Percentiles rank a stretch among this genome's conserved stretches.
phyloP scores from a whole-genome alignment of 352 stramenopile species.

The Pythium aphanidermatum region DNA sequence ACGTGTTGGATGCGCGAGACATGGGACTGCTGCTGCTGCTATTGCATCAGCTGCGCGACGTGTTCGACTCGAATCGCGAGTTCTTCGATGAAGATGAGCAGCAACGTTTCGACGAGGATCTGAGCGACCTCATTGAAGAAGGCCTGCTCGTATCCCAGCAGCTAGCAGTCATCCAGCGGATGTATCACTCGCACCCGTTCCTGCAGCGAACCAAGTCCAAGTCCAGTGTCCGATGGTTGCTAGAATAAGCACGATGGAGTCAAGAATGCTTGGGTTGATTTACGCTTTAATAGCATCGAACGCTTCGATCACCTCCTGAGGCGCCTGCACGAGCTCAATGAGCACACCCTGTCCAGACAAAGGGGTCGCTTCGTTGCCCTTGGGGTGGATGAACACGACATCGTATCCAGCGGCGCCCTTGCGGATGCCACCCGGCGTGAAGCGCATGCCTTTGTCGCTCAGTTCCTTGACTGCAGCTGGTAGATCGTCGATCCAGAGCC shows the following conservation, averaged over 20 bases:
- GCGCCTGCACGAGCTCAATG: conserved; percentile 97
- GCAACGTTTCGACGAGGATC: conserved; percentile 76
- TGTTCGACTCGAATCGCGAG: conserved; percentile 63
- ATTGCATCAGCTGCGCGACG: conserved; percentile 66
- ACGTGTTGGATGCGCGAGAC: conserved; percentile 54
- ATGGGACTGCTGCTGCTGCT: conserved; percentile 68
- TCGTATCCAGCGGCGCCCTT: conserved; percentile 96
- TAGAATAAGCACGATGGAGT: conserved; percentile 20
- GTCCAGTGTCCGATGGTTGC: conserved; percentile 48
- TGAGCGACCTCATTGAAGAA: conserved; percentile 76
- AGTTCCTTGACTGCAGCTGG: conserved; percentile 90
- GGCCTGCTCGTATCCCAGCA: conserved; percentile 72
- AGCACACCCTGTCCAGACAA: conserved; percentile 93
- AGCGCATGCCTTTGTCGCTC: conserved; percentile 89
- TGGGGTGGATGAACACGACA: conserved; percentile 98
- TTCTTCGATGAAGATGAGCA: conserved; percentile 78
- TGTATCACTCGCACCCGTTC: conserved; percentile 83
- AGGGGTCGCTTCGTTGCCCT: conserved; percentile 90
- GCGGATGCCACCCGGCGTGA: conserved; percentile 96
- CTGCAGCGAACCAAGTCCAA: conserved; percentile 52
- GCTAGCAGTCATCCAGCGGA: conserved; percentile 81
- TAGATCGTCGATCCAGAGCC: conserved; percentile 97
- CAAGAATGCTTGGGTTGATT: not conserved
- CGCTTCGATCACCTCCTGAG: conserved; percentile 86
- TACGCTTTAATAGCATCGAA: conserved; percentile 50